Base-by-base conservation (phyloP, 371 early-diverging fungal species). In the Dinochytrium kinnereticum region DNA sequence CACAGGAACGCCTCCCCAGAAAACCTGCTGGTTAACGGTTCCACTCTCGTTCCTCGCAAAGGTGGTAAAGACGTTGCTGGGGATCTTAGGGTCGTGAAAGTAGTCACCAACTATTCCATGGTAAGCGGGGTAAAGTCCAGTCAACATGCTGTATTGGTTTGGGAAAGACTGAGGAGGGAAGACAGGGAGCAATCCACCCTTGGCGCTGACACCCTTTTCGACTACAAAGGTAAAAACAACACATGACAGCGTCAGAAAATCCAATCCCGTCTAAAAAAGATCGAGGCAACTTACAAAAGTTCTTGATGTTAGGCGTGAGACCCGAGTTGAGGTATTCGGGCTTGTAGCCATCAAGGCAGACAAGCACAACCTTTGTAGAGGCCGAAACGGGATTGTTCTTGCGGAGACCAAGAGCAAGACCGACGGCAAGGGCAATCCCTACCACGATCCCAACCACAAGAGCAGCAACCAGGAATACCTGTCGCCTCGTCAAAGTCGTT, bases 111-210 rank as follows among this genome's bases (percentile, higher is more conserved):
- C 67, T 37, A 72, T 65, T 34, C 72, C 72, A 36, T 72, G 50
- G 51, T 66, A 28, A 1, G 67, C 72, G 33, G 72, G 72, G 21
- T 30, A 31, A 15, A 72, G 59, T 37, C 72, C 72, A 2, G 67
- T 64, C 24, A 72, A 19, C 64, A 72, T 72, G 38, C 64, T 28
- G 66, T 72, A 72, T 50, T 72, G 72, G 53, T 49, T 55, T 2
- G 72, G 72, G 72, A 72, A 72, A 5, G 72, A 72, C 36, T 72
- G 72, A 36, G 72, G 67, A 36, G 72, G 72, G 31, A 50, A 72
- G 24, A 55, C 40, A 44, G 72, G 72, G 21, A 44, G 33, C 26
- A 72, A 37, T 24, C 70, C 59, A 24, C 2, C 44, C 44, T 26
- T 39, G 15, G 59, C 31, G 15, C 2, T 3, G 26, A 36, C 57